Evolutionary conservation across 1,139 yeast species (phyloP), one percentile per base, ranked within the genome.

Genomic region (Geotrichum reessii): DNA sequence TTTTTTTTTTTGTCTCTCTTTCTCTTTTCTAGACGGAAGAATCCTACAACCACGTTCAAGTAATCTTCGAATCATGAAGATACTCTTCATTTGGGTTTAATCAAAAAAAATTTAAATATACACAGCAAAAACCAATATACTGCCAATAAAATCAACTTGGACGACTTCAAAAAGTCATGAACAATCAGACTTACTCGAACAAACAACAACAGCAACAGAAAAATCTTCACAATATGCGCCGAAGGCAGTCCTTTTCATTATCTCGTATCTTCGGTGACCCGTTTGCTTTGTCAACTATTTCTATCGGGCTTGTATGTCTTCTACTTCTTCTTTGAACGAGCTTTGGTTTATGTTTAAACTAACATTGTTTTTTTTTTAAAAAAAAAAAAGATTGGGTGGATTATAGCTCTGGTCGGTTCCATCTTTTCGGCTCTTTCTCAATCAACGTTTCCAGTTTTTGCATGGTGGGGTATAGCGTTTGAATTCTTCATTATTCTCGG

Each of bases 401-500:
- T 90, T 61, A 81, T 93, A 52, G 88, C 96, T 12, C 78, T 93
- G 58, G 95, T 86, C 3, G 97, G 97, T 1, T 89, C 96, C 14
- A 85, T 87, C 17, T 84, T 95, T 0, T 74, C 85, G 17, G 72
- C 77, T 19, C 67, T 66, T 12, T 58, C 66, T 0, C 71, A 71
- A 50, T 59, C 73, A 4, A 56, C 61, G 52, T 89, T 85, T 70
- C 97, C 97, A 1, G 82, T 84, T 64, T 87, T 93, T 73, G 82
- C 95, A 7, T 93, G 99, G 99, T 93, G 99, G 99, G 96, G 96
- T 2, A 74, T 93, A n/a, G 93, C 87, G 9, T 93, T 84, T 69
- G 84, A 93, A 74, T 76, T 91, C 44, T 65, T 87, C 46, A 69
- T 90, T 47, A 79, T 88, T 33, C 63, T 77, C 8, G 73, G 81